Base-by-base conservation (phyloP, 2,329 filamentous ascomycete species). In the Claviceps capensis region DNA sequence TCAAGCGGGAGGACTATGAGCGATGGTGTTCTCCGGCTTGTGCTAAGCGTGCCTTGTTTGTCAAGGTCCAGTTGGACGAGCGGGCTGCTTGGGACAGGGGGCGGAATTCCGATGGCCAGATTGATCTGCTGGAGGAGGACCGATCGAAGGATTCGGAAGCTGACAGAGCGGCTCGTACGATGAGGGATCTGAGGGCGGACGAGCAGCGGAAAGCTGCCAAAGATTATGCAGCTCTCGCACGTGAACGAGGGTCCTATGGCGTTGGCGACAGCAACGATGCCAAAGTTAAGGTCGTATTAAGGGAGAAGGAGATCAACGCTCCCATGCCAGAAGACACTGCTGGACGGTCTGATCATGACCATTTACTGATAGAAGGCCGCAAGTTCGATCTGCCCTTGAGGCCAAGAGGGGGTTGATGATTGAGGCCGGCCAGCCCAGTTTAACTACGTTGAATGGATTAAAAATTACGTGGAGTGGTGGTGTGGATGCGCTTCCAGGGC, bases 21-120 rank as follows among this genome's bases (percentile, higher is more conserved):
- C 85, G 83, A 67, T 98, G 89, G 88, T 98, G 93, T 67, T 87
- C 83, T 0, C 75, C 83, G 51, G 75, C 75, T 41, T 98, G 93
- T 69, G 86, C 86, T 2, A 79, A 81, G 57, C 77, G 87, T 48
- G 89, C 87, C 2, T 73, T 95, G 58, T 95, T 89, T 66, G 76
- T 97, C 59, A 87, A 89, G 62, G 86, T 94, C 23, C 93, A 98
- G 72, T 77, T 97, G 41, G 84, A 79, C 57, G 86, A 93, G 63
- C 83, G 85, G 56, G 88, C 89, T 0, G 87, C 86, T 0, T 95
- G 90, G 88, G 81, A 93, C 67, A 76, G 90, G 50, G 78, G 77
- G 5, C 81, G 78, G 3, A 75, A 76, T 34, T 70, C 70, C 1
- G 72, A 75, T 19, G 74, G 78, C 42, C 64, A 72, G 44, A 78